phyloP scores from a whole-genome alignment of 805 yeast species.

The Monosporozyma yasuniensis region DNA sequence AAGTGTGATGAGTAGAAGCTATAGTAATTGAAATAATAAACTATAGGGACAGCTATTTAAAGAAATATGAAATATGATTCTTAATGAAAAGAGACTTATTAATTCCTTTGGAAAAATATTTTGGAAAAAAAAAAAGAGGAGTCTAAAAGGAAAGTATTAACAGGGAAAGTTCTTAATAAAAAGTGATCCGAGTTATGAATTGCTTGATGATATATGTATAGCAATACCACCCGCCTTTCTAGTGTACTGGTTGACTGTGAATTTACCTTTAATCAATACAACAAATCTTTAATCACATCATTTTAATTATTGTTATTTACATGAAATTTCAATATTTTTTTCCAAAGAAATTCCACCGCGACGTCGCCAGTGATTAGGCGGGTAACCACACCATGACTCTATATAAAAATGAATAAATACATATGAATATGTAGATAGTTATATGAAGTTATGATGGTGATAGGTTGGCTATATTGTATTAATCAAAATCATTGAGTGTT shows the following conservation, averaged over 20 bases:
- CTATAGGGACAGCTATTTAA: not conserved
- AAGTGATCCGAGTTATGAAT: not conserved
- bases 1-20: not conserved
- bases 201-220: not conserved
- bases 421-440: not conserved
- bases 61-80: not conserved
- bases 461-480: too few relatives aligned
- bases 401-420: not conserved
- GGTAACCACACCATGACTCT: not conserved
- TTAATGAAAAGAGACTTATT: not conserved
- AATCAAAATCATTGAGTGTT: too few relatives aligned
- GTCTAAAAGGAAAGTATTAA: not conserved
- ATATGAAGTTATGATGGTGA: not conserved
- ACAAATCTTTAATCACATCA: not conserved
- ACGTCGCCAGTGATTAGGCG: not conserved
- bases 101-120: not conserved
- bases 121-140: not conserved
- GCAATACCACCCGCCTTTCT: conserved; percentile 1
- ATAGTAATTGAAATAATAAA: not conserved
- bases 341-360: not conserved
- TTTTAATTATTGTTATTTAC: not conserved
- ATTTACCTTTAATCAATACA: not conserved
- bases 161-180: not conserved
- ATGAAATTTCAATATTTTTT: not conserved
- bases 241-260: not conserved